phyloP scores from a whole-genome alignment of 768 basidiomycete species.

The Baorangia bicolor region DNA sequence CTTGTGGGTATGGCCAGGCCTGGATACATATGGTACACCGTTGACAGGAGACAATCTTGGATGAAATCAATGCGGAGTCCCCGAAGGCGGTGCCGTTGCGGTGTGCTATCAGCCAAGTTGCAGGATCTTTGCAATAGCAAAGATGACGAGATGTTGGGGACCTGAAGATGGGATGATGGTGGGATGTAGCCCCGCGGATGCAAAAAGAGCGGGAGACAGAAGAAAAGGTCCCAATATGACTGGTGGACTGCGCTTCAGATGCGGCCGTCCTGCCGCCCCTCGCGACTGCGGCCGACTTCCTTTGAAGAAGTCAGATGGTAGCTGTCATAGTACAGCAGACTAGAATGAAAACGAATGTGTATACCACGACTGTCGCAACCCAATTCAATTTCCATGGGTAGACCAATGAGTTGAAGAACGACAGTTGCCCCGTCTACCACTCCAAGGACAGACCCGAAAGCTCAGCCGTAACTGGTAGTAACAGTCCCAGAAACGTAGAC shows the following conservation, averaged over 20 bases:
- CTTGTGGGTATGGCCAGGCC: not conserved
- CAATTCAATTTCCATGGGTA: not conserved
- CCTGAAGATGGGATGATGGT: not conserved
- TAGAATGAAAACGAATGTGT: not conserved
- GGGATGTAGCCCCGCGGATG: not conserved
- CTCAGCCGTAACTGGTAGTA: not conserved
- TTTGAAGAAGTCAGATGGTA: not conserved
- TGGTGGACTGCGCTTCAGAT: not conserved
- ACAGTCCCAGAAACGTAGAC: not conserved
- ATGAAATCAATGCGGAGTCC: not conserved
- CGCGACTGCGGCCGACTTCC: not conserved
- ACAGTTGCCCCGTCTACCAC: not conserved
- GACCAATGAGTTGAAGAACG: not conserved
- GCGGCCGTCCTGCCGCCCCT: not conserved
- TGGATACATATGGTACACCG: not conserved
- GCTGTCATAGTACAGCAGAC: not conserved
- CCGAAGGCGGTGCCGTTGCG: constrained; percentile 15
- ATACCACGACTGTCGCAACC: not conserved
- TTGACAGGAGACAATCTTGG: constrained; percentile 2
- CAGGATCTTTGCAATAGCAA: constrained; percentile 1
- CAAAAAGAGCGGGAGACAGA: not conserved
- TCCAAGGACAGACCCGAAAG: not conserved
- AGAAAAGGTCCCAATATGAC: not conserved
- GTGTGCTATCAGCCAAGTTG: not conserved
- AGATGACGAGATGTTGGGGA: constrained; percentile 6